Evolutionary conservation across 1,284 basidiomycete genomes (phyloP).

Genomic region (Cryptococcus jaspeensis): DNA sequence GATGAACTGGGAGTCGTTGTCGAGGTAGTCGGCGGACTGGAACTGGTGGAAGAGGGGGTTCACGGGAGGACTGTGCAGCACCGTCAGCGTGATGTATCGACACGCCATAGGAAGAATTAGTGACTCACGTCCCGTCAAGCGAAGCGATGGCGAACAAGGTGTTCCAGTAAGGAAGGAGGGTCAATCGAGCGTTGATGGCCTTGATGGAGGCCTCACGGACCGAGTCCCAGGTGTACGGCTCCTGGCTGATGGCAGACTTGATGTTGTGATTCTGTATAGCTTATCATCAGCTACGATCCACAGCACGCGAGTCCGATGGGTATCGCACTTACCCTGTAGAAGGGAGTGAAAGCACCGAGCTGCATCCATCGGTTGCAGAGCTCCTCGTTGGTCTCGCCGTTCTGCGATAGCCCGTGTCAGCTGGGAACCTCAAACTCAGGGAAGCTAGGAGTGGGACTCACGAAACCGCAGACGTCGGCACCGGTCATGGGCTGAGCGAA

Average conservation of each 20-base stretch:
- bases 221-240: slow-evolving; percentile 72
- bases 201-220: slow-evolving; percentile 69
- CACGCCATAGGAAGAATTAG: neutral
- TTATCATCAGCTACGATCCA: neutral
- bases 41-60: slow-evolving; percentile 75
- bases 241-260: slow-evolving; percentile 53
- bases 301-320: neutral
- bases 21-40: slow-evolving; percentile 64
- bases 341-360: slow-evolving; percentile 59
- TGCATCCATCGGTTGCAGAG: slow-evolving; percentile 80
- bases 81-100: too few relatives aligned
- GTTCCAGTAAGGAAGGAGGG: slow-evolving; percentile 72
- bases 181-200: slow-evolving; percentile 67
- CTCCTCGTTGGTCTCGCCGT: slow-evolving; percentile 72
- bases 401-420: slow-evolving; percentile 34
- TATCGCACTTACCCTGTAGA: slow-evolving; percentile 30
- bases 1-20: slow-evolving; percentile 67
- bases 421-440: too few relatives aligned
- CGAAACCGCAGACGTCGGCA: slow-evolving; percentile 61
- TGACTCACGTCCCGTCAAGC: slow-evolving; percentile 56
- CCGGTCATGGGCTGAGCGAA: slow-evolving; percentile 63
- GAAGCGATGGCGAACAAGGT: slow-evolving; percentile 71
- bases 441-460: slow-evolving; percentile 1
- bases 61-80: slow-evolving; percentile 57
- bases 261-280: slow-evolving; percentile 39